Base-by-base conservation (phyloP, 148 eudicot species). In the Bassia scoparia region DNA sequence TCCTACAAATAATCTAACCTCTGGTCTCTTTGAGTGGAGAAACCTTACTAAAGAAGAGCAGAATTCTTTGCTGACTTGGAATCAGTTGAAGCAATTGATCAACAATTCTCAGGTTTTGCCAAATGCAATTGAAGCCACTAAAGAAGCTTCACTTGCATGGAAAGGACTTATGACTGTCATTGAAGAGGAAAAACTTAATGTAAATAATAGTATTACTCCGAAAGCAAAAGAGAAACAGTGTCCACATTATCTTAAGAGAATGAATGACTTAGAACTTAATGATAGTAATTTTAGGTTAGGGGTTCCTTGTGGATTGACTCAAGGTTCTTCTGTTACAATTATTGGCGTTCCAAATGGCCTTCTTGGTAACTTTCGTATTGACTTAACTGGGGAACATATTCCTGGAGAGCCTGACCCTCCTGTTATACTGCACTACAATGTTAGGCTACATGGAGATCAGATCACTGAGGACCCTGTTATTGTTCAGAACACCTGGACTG, bases 341-440 rank as follows among this genome's bases (percentile, higher is more conserved):
- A 91, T 95, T 74, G 98, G 96, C 52, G 91, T 85, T 70, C 98
- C 97, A 68, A 86, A 76, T 84, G 98, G 98, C 16, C 85, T 88
- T 82, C 86, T 91, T 70, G 99, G 97, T 80, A 89, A 86, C 78
- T 95, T 95, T 72, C 78, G 83, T 56, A 83, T 95, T 37, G 97
- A 95, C 76, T 82, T 95, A 62, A 86, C 91, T 58, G 99, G 97
- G 49, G 99, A 95, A 79, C 86, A 85, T 27, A 88, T 95, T 55
- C 99, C 96, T 0, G 99, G 96, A 66, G 99, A 95, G 83, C 90
- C 93, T 35, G 99, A 95, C 60, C 97, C 99, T 48, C 97, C 97
- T 18, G 65, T 95, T 81, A 86, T 95, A 59, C 65, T 95, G 79
- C 99, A 95, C 82, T 95, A 89, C 75, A 95, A 95, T 85, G 96